Conservation (phyloP, 345 rosid genomes). For the Garcia nutans region DNA sequence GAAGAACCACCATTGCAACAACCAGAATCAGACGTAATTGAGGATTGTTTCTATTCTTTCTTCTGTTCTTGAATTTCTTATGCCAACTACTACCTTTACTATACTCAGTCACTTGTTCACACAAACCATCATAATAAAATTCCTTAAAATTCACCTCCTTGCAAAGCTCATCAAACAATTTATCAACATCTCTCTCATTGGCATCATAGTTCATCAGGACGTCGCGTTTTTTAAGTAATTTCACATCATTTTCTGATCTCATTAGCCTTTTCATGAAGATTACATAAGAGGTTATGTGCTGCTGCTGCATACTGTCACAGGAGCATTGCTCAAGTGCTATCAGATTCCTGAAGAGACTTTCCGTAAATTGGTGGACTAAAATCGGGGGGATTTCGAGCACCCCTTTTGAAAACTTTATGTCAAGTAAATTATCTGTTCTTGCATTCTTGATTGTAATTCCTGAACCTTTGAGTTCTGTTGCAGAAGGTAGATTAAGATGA, state of each 20-base stretch:
- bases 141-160: conserved; percentile 23
- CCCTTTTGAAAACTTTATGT: conserved; percentile 41
- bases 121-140: conserved; percentile 42
- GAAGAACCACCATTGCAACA: conserved; percentile 26
- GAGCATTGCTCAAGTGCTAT: conserved; percentile 40
- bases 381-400: conserved; percentile 43
- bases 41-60: background rate
- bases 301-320: conserved; percentile 25
- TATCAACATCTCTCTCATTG: background rate
- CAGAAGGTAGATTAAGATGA: conserved; percentile 6
- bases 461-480: conserved; percentile 21
- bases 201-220: conserved; percentile 30
- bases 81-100: conserved; percentile 5
- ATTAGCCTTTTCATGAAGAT: conserved; percentile 38
- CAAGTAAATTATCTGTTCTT: conserved; percentile 32
- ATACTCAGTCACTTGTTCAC: conserved; percentile 39
- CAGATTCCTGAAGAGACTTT: conserved; percentile 48
- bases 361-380: conserved; percentile 33
- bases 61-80: conserved; percentile 1
- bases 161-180: conserved; percentile 36
- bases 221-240: conserved; percentile 22
- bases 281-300: conserved; percentile 44
- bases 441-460: conserved; percentile 40
- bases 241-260: conserved; percentile 30
- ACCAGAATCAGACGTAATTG: background rate